phyloP scores from a whole-genome alignment of 2,329 filamentous ascomycete species.

The Hawksworthiomyces lignivorus region DNA sequence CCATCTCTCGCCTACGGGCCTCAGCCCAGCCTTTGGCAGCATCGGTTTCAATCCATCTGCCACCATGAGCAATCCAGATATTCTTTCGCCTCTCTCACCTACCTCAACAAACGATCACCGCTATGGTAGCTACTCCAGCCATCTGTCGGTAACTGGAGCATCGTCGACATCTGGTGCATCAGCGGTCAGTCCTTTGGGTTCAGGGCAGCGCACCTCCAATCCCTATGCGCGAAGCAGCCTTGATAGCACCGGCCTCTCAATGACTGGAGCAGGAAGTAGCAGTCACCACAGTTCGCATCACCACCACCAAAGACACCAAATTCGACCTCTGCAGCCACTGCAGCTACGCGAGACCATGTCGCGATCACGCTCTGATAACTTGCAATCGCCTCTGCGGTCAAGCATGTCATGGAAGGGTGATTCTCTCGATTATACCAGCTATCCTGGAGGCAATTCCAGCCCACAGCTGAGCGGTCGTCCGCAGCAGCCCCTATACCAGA shows the following conservation, averaged over 20 bases:
- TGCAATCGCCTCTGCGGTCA: slow-evolving; percentile 51
- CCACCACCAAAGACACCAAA: slow-evolving; percentile 24
- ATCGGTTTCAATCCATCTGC: slow-evolving; percentile 55
- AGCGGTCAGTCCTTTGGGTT: background rate
- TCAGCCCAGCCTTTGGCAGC: slow-evolving; percentile 59
- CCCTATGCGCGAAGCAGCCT: slow-evolving; percentile 42
- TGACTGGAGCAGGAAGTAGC: background rate
- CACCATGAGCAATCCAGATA: slow-evolving; percentile 43
- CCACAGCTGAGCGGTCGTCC: slow-evolving; percentile 17
- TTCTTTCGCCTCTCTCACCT: slow-evolving; percentile 51
- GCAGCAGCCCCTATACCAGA: no score
- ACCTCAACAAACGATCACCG: slow-evolving; percentile 40
- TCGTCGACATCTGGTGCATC: slow-evolving; percentile 21
- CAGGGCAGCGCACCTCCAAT: slow-evolving; percentile 37
- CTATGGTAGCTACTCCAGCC: slow-evolving; percentile 40
- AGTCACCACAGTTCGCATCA: background rate
- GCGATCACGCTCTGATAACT: slow-evolving; percentile 47
- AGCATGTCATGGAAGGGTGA: slow-evolving; percentile 59
- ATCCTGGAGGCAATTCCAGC: slow-evolving; percentile 30
- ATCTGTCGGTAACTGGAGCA: no score
- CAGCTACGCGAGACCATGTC: slow-evolving; percentile 51
- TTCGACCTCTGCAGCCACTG: slow-evolving; percentile 49
- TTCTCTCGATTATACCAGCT: slow-evolving; percentile 44
- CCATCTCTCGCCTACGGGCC: slow-evolving; percentile 51
- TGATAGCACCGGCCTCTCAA: slow-evolving; percentile 29